Evolutionary conservation across 768 basidiomycete species (phyloP), one percentile per base, ranked within the genome.

Genomic region (Rhodocollybia butyracea): DNA sequence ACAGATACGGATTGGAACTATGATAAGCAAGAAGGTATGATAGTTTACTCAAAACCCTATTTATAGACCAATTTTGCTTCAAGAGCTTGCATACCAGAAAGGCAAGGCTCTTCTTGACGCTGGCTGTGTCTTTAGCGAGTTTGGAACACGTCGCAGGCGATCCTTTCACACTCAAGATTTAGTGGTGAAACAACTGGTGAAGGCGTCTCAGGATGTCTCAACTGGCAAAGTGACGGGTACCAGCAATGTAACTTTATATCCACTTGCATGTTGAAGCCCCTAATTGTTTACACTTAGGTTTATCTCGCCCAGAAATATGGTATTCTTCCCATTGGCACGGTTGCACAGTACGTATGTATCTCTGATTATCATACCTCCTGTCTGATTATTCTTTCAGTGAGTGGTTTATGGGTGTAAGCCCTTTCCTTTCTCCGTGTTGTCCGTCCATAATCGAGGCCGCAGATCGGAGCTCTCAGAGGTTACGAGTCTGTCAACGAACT

Each of bases 351-450:
- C 62, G 87, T 77, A 24, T 39, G 24, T 15, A 2, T 22, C 43
- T 59, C 36, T 19, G 42, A 12, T 46, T 21, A 29, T 54, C 17
- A 8, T 40, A 15, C 50, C 19, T 24, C 51, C 12, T n/a, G n/a
- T 45, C 22, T 45, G 29, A 27, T 56, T 62, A 50, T 32, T 5
- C 46, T 53, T 21, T 47, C 56, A 89, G 91, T 66, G 91, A 94
- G 72, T 94, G 91, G 91, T 90, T 89, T 64, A 94, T 94, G 91
- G 91, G 84, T 53, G 90, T 88, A 71, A 69, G 80, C 65, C 29
- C 36, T 40, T 50, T 47, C 21, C 54, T 13, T 40, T 46, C 21
- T 40, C 22, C 27, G 29, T 12, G 59, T 41, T 46, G n/a, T 45
- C 22, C 31, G 39, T 34, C 54, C 31, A 36, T n/a, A 38, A 42